These are phyloP conservation scores for Pyrenochaeta sp. DNA, from an alignment of 2,329 filamentous ascomycete species.

Conservation along the genomic window DNA sequence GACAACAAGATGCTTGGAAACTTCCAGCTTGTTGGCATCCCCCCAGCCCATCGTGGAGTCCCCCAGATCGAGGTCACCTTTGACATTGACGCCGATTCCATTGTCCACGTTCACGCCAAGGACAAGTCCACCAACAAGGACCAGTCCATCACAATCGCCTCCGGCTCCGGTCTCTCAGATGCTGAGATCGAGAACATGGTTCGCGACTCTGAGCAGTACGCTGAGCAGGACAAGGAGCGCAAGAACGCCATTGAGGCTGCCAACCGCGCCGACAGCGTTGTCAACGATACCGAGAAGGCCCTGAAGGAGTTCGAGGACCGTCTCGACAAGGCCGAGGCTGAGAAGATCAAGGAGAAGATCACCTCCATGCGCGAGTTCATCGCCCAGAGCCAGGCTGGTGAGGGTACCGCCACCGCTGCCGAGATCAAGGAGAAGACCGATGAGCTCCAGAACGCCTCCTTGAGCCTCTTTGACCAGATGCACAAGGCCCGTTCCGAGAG, in stretches of 20 bases:
- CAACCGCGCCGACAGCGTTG: conserved; percentile 94
- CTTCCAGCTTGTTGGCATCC: conserved; percentile 98
- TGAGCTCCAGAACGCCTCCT: conserved; percentile 91
- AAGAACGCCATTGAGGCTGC: conserved; percentile 94
- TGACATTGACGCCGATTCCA: conserved; percentile 97
- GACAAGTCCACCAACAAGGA: conserved; percentile 99
- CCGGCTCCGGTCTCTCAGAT: conserved; percentile 94
- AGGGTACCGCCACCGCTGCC: conserved; percentile 82
- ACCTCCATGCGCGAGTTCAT: conserved; percentile 84
- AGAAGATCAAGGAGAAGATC: conserved; percentile 95
- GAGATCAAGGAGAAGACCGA: conserved; percentile 99
- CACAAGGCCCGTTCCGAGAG: conserved; percentile 87
- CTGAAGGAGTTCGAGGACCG: conserved; percentile 96
- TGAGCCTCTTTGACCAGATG: conserved; percentile 99
- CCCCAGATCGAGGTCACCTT: conserved; percentile 98
- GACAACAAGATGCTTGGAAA: conserved; percentile 99
- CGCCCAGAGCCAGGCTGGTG: conserved; percentile 91
- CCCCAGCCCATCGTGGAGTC: conserved; percentile 93
- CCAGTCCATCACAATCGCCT: conserved; percentile 98
- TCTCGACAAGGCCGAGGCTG: conserved; percentile 95
- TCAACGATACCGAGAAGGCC: conserved; percentile 98
- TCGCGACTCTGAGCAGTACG: conserved; percentile 95
- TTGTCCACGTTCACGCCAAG: conserved; percentile 97
- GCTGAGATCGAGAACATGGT: conserved; percentile 97
- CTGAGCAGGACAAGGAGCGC: conserved; percentile 93